Evolutionary conservation across 208 protist species (phyloP), one percentile per base, ranked within the genome.

Genomic region (Crithidia mellificae): DNA sequence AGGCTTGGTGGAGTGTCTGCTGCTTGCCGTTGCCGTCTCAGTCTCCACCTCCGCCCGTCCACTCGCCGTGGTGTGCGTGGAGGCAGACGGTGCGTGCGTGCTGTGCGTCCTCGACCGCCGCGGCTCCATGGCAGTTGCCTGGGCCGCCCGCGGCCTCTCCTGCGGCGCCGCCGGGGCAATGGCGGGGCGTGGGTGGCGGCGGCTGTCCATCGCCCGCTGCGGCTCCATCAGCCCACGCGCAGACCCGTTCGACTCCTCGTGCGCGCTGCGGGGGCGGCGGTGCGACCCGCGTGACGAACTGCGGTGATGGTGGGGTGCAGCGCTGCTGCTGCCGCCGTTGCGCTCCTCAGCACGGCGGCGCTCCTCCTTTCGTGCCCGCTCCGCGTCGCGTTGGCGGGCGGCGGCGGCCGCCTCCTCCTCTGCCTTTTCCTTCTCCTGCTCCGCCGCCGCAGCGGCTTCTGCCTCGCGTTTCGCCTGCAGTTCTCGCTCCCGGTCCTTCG

Each of bases 401-500:
- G n/a, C 22, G 41, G 39, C 58, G n/a, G 46, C 30, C 27, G 8
- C 7, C 27, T 34, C 46, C 22, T 36, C 32, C 36, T n/a, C n/a
- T n/a, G n/a, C n/a, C n/a, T n/a, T n/a, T n/a, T n/a, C n/a, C n/a
- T n/a, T n/a, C 11, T 38, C 6, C 24, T 38, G 34, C 24, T 39
- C 34, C 38, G 51, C 34, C n/a, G 5, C 9, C 30, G 22, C 47
- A 15, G 20, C 34, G 20, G 27, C 61, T 20, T 58, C 54, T 15
- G 3, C 52, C 24, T 36, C 44, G 22, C 30, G 27, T 22, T 70
- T 53, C 46, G 2, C 34, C 46, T 63, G 17, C 41, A 62, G 38
- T 65, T 61, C 68, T 19, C 43, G 56, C 68, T 62, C 71, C 14
- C 59, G 39, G 63, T 72, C 64, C 29, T 77, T 55, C 20, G 59